Evolutionary conservation across 768 basidiomycete genomes (phyloP), one percentile per base, ranked within the genome.

Genomic region (Naganishia friedmannii): DNA sequence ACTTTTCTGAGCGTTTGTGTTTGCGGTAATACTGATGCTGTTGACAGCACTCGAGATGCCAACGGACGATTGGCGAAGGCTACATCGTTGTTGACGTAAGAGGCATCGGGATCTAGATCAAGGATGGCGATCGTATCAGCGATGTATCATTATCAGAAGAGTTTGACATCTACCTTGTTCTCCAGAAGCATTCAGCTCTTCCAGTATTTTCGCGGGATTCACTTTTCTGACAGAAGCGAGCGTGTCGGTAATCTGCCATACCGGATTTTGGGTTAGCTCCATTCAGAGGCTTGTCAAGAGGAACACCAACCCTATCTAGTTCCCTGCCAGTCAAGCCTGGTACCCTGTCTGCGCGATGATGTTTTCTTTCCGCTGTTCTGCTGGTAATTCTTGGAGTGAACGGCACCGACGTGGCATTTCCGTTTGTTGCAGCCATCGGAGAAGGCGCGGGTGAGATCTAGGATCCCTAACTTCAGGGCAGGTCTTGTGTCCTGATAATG

Each of bases 211-310:
- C 53, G 72, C 75, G 10, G 75, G 72, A 28, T 70, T 65, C 23
- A 77, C 76, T 55, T 77, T 77, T 29, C 79, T 66, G 7, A 77
- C 76, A 1, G 77, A 77, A 34, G 79, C 79, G 2, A 80, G 65
- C 4, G 77, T 80, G 9, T 72, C 75, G 21, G 75, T 76, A 32
- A 78, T 75, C 77, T 79, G 23, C 0, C 1, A 17, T 42, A 37
- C 8, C 29, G 12, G 28, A 21, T n/a, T 51, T 1, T 8, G 5
- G 23, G 26, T 42, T 42, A 63, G 42, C 42, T 10, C 15, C 54
- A 7, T 55, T 13, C 15, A 34, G 32, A 7, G 15, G 19, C 10
- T 1, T 3, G 13, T 3, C 13, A 28, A 10, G 17, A 5, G 19
- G 7, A 21, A 45, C 0, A 13, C 60, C 29, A 21, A 63, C 60